A percentile compares a stretch with the other conserved stretches of the same genome.
These are phyloP conservation scores for Diaporthe destruens DNA, from an alignment of 2,329 filamentous ascomycete genomes.

Conservation along the genomic window DNA sequence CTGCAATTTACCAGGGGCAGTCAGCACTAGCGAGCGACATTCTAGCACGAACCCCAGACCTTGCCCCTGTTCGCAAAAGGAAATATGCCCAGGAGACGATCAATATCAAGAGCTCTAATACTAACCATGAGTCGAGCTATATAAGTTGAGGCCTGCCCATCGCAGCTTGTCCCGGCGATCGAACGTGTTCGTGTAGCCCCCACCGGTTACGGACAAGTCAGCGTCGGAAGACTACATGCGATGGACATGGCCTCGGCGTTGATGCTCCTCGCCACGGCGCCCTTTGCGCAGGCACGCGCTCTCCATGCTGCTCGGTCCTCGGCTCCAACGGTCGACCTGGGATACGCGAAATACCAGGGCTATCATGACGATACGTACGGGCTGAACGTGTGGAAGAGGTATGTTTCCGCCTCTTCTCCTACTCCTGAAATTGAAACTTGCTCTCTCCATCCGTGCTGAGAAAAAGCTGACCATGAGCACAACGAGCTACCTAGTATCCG, in stretches of 20 bases:
- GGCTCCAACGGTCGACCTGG: conserved; percentile 19
- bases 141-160: background rate
- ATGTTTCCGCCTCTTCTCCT: background rate
- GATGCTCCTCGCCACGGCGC: conserved; percentile 14
- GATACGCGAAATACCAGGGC: conserved; percentile 12
- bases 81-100: background rate
- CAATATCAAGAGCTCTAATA: background rate
- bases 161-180: background rate
- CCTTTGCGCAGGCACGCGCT: background rate
- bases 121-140: background rate
- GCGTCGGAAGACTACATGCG: background rate
- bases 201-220: background rate
- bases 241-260: background rate
- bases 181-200: background rate
- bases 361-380: conserved; percentile 14
- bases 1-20: background rate
- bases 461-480: background rate
- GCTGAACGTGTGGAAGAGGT: conserved; percentile 28
- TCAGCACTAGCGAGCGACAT: conserved; percentile 11
- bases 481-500: conserved; percentile 45
- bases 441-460: too few species aligned
- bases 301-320: background rate
- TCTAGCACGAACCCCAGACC: conserved; percentile 5
- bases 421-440: background rate
- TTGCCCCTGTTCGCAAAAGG: background rate